Evolutionary conservation across 169 alveolate genomes (phyloP).

Genomic region (Babesia bovis): DNA sequence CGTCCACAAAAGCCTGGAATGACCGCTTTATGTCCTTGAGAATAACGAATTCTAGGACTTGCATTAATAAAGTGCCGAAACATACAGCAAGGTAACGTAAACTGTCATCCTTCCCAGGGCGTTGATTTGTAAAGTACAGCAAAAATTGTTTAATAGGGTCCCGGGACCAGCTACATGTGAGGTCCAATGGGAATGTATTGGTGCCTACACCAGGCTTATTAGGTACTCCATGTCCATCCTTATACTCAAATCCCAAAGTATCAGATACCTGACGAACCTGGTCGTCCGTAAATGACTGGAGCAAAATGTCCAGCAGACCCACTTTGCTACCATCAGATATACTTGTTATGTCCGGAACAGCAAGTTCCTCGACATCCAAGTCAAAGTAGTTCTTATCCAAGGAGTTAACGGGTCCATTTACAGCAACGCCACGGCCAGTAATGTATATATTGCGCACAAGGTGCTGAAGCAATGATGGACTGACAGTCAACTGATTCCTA

Average conservation of each 20-base stretch:
- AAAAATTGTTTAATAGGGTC: slow-evolving; percentile 15
- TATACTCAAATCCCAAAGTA: background rate
- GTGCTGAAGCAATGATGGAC: slow-evolving; percentile 36
- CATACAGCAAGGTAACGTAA: slow-evolving; percentile 3
- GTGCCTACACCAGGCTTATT: background rate
- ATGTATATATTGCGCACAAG: slow-evolving; percentile 50
- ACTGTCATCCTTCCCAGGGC: background rate
- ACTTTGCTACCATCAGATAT: background rate
- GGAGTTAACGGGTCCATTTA: background rate
- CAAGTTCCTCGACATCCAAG: background rate
- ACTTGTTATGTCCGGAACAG: background rate
- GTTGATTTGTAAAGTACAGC: background rate
- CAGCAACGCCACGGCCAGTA: background rate
- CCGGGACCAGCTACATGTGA: slow-evolving; percentile 24
- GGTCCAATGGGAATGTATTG: background rate
- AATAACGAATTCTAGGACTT: slow-evolving; percentile 14
- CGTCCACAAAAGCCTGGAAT: background rate
- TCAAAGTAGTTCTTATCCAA: slow-evolving; percentile 24
- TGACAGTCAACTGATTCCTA: slow-evolving; percentile 41
- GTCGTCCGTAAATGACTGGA: slow-evolving; percentile 23
- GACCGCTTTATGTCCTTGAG: slow-evolving; percentile 15
- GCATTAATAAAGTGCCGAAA: slow-evolving; percentile 24
- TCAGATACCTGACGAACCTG: slow-evolving; percentile 19
- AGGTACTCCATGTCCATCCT: background rate
- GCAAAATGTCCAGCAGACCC: slow-evolving; percentile 3